Evolutionary conservation across 1,284 basidiomycete species (phyloP).

Genomic region (Cutaneotrichosporon daszewskae): DNA sequence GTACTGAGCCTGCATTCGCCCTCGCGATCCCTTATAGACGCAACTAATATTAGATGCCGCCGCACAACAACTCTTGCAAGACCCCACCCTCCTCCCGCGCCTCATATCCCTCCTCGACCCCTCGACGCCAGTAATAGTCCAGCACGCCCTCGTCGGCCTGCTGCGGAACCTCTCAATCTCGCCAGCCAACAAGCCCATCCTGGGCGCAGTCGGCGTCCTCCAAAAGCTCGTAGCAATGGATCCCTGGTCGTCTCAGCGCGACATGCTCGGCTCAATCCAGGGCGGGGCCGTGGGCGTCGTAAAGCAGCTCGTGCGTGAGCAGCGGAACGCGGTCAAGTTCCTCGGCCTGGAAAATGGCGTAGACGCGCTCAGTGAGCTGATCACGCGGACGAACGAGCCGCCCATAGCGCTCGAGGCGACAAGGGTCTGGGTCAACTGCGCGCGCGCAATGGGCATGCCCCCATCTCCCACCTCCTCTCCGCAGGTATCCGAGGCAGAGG

Average conservation of each 20-base stretch:
- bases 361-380: slow-evolving; percentile 65
- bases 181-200: slow-evolving; percentile 54
- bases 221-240: slow-evolving; percentile 60
- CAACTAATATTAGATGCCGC: slow-evolving; percentile 11
- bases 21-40: too few species aligned
- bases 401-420: slow-evolving; percentile 76
- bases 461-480: too few species aligned
- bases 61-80: slow-evolving; percentile 1
- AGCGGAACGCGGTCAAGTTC: slow-evolving; percentile 17
- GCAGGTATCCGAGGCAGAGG: slow-evolving; percentile 46
- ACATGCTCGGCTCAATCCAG: slow-evolving; percentile 80
- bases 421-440: slow-evolving; percentile 42
- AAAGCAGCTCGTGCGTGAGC: slow-evolving; percentile 61
- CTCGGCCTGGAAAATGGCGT: slow-evolving; percentile 37
- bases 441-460: slow-evolving; percentile 11
- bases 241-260: slow-evolving; percentile 64
- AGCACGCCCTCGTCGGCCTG: slow-evolving; percentile 75
- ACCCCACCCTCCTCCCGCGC: slow-evolving; percentile 4
- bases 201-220: slow-evolving; percentile 63
- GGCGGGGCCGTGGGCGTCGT: slow-evolving; percentile 77
- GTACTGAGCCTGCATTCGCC: slow-evolving; percentile 27
- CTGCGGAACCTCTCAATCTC: slow-evolving; percentile 79
- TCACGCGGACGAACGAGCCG: slow-evolving; percentile 71
- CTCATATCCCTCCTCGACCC: slow-evolving; percentile 55
- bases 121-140: slow-evolving; percentile 63